phyloP scores from a whole-genome alignment of 352 stramenopile genomes.

The Hyaloperonospora arabidopsidis region DNA sequence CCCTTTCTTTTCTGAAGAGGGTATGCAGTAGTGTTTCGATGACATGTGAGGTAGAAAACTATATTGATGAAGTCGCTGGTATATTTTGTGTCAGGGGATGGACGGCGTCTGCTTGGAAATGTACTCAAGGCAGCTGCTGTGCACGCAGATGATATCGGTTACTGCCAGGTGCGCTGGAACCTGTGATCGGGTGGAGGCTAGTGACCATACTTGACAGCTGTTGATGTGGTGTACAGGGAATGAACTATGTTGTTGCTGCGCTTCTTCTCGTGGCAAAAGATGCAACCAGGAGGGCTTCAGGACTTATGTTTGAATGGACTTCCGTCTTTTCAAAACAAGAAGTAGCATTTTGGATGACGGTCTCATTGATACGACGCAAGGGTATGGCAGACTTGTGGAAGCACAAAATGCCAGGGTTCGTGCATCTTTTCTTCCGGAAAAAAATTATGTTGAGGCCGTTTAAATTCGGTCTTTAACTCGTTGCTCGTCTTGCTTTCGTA shows the following conservation, averaged over 20 bases:
- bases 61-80: conserved; percentile 4
- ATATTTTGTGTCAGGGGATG: conserved; percentile 32
- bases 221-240: conserved; percentile 35
- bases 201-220: conserved; percentile 1
- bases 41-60: background rate
- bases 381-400: conserved; percentile 65
- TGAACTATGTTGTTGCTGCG: conserved; percentile 77
- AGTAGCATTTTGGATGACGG: conserved; percentile 50
- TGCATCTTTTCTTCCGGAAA: background rate
- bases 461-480: background rate
- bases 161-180: conserved; percentile 51
- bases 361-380: conserved; percentile 44
- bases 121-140: conserved; percentile 60
- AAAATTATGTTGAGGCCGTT: background rate
- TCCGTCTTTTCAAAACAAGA: conserved; percentile 35
- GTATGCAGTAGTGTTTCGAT: conserved; percentile 9
- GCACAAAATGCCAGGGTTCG: conserved; percentile 68
- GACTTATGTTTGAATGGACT: conserved; percentile 7
- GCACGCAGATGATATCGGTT: conserved; percentile 51
- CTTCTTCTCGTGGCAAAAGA: conserved; percentile 46
- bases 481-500: conserved; percentile 1
- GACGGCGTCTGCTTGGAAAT: conserved; percentile 52
- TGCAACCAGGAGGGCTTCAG: conserved; percentile 1
- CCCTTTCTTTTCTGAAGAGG: conserved; percentile 41
- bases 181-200: background rate